A percentile compares a stretch with the other conserved stretches of the same genome.
phyloP scores from a whole-genome alignment of 108 stramenopile species.

The Nannochloropsis salina region DNA sequence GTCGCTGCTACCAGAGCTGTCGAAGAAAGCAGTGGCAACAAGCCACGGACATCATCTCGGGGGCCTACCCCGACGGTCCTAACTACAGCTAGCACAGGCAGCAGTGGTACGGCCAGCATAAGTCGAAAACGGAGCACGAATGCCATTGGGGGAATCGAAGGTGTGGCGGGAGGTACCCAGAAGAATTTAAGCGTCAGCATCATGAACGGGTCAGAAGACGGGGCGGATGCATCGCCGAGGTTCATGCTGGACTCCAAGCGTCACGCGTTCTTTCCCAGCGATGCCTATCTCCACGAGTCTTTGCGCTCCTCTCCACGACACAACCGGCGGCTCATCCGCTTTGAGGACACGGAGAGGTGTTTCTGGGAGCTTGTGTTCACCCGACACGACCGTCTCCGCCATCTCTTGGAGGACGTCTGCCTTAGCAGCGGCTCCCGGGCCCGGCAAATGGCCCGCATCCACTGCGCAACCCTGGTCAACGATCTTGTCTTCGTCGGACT shows the following conservation, averaged over 20 bases:
- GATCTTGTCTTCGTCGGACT: background rate
- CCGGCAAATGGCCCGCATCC: constrained; percentile 14
- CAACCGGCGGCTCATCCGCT: background rate
- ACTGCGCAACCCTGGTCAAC: constrained; percentile 2
- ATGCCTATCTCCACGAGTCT: background rate
- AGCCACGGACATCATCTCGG: background rate
- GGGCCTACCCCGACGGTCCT: background rate
- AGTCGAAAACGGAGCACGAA: background rate
- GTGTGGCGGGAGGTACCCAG: background rate
- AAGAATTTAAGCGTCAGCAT: too few species aligned
- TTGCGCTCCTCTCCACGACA: background rate
- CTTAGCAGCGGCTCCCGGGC: constrained; percentile 15
- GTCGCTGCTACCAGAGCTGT: background rate
- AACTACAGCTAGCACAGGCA: background rate
- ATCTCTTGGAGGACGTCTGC: background rate
- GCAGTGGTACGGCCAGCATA: background rate
- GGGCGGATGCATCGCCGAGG: too few species aligned
- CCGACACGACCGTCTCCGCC: background rate
- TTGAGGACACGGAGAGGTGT: background rate
- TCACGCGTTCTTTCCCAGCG: too few species aligned
- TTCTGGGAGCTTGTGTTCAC: constrained; percentile 4
- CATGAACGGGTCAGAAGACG: too few species aligned
- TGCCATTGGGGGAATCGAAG: background rate
- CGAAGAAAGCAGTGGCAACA: background rate
- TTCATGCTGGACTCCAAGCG: too few species aligned